Evolutionary conservation across 768 basidiomycete genomes (phyloP).

Genomic region (Pleurotus tuoliensis): DNA sequence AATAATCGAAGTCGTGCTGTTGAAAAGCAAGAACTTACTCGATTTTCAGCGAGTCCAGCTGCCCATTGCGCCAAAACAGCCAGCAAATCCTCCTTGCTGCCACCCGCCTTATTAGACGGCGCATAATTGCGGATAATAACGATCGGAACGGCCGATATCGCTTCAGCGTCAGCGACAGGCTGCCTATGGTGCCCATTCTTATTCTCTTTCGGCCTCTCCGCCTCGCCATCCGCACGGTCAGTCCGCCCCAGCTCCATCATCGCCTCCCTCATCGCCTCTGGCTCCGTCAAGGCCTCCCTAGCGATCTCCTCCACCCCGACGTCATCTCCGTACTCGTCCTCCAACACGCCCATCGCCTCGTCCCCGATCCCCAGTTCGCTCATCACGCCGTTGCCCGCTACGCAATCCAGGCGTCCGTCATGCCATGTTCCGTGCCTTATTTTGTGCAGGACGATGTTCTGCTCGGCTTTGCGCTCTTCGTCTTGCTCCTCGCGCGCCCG

Average conservation of each 20-base stretch:
- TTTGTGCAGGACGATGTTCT: constrained; percentile 34
- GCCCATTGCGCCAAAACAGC: constrained; percentile 81
- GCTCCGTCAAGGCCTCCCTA: not conserved
- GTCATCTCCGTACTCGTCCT: constrained; percentile 45
- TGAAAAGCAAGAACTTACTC: constrained; percentile 38
- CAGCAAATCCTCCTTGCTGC: constrained; percentile 66
- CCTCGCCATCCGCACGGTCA: constrained; percentile 10
- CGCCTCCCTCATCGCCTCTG: constrained; percentile 14
- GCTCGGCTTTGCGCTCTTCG: constrained; percentile 33
- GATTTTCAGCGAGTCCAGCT: constrained; percentile 74
- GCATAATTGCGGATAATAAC: constrained; percentile 84
- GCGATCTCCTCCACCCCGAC: constrained; percentile 28
- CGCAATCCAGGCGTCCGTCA: constrained; percentile 80
- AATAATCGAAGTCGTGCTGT: not conserved
- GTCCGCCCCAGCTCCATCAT: constrained; percentile 10
- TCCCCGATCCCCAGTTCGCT: constrained; percentile 82
- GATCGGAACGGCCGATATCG: constrained; percentile 68
- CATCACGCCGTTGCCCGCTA: constrained; percentile 86
- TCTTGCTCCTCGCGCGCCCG: constrained; percentile 33
- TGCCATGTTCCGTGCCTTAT: constrained; percentile 74
- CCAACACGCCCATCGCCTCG: constrained; percentile 43
- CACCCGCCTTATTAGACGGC: constrained; percentile 40
- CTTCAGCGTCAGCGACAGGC: constrained; percentile 34
- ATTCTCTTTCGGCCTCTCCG: constrained; percentile 19
- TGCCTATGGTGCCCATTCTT: constrained; percentile 14